phyloP scores from a whole-genome alignment of 2,329 filamentous ascomycete species.

The Mycosphaerella sp. region DNA sequence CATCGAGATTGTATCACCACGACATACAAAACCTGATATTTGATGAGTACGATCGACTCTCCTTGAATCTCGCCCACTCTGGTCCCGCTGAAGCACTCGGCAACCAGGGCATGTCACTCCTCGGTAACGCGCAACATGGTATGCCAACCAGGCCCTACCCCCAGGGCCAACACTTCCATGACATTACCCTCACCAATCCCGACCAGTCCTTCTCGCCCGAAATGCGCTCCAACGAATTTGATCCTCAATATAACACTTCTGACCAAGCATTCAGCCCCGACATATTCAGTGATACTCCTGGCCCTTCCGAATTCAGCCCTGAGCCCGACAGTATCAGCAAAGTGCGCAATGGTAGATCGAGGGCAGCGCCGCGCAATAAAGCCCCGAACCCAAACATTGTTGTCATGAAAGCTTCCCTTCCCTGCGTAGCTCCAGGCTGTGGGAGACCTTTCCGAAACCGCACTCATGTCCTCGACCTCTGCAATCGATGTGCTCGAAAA shows the following conservation, averaged over 20 bases:
- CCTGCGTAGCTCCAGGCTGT: conserved; percentile 7
- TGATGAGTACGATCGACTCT: not conserved
- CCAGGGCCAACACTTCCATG: not conserved
- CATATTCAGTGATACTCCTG: conserved; percentile 2
- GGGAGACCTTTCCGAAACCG: conserved; percentile 8
- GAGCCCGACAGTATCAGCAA: not conserved
- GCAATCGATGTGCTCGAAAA: conserved; percentile 17
- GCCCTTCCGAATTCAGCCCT: conserved; percentile 2
- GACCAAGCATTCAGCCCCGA: conserved; percentile 3
- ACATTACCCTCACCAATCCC: not conserved
- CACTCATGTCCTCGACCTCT: conserved; percentile 9
- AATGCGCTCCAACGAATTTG: not conserved
- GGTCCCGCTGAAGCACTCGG: not conserved
- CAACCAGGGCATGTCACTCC: not conserved
- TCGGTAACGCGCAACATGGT: not conserved
- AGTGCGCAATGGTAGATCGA: not conserved
- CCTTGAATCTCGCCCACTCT: not conserved
- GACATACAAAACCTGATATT: not conserved
- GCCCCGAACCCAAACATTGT: not conserved
- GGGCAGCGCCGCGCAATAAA: not conserved
- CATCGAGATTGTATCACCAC: not conserved
- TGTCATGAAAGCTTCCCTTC: conserved; percentile 4
- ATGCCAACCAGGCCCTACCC: not conserved
- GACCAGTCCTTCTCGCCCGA: not conserved
- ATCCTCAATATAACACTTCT: not conserved